Evolutionary conservation across 208 protist species (phyloP), one percentile per base, ranked within the genome.

Genomic region (Leishmania tarentolae): DNA sequence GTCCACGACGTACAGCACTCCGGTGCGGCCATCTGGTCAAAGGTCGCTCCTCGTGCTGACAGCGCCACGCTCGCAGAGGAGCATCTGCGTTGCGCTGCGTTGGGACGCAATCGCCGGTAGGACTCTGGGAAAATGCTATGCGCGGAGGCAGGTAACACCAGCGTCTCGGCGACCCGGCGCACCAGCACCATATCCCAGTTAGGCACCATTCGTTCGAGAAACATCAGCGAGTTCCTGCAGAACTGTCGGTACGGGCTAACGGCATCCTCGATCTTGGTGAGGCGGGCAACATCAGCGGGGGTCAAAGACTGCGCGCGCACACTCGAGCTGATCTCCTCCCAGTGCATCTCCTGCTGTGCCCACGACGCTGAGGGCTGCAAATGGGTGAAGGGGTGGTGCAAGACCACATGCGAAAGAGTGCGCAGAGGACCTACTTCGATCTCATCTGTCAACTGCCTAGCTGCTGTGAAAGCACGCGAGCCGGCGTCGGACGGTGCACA

Each of bases 101-200:
- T 31, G 47, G 40, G 24, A 15, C 75, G 69, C 56, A 42, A 11
- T 9, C 77, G 76, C 37, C 65, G 31, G 53, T 87, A 84, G 1
- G 31, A 47, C 6, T 80, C 75, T 1, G 92, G 92, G 70, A 97
- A 89, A 31, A 95, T 79, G 47, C 88, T 72, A 79, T 94, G 92
- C 1, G 92, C 90, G 44, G 86, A 79, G 11, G 86, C 80, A 1
- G 93, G 91, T 44, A 95, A 75, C 50, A 97, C 84, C 19, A 95
- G 83, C 50, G 83, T 88, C 71, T 91, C 76, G 8, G 91, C 90
- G 19, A 89, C 84, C 17, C 92, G 87, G 28, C 85, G 84, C 73
- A 91, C 17, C 57, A 97, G 84, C 17, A 97, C 69, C 21, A 66
- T 81, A 75, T 97, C 91, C 92, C 93, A 97, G 63, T 82, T 74